Evolutionary conservation across 1,139 yeast genomes (phyloP).

Genomic region (Candida pseudoviswanathii): DNA sequence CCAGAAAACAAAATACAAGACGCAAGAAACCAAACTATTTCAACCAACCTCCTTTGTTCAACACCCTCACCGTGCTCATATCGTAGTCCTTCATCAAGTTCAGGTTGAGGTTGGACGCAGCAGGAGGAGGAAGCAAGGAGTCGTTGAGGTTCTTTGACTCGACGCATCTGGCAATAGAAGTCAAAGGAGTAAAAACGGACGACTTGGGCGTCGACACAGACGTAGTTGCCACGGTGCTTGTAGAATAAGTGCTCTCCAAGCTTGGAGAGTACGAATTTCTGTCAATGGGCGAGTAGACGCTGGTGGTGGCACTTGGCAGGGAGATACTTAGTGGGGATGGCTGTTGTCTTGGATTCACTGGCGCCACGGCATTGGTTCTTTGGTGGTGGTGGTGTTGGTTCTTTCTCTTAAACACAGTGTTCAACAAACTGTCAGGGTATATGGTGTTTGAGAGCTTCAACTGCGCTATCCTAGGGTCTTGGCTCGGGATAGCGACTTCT

Average conservation of each 20-base stretch:
- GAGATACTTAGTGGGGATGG: neutral
- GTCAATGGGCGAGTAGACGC: slow-evolving; percentile 3
- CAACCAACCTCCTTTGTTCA: slow-evolving; percentile 12
- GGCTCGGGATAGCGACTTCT: slow-evolving; percentile 17
- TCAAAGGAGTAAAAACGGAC: neutral
- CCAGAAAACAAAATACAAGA: neutral
- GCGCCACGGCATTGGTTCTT: too few relatives aligned
- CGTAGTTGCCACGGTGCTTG: neutral
- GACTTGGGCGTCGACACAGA: slow-evolving; percentile 2
- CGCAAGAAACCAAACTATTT: slow-evolving; percentile 1
- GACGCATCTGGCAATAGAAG: neutral
- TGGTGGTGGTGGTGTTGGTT: slow-evolving; percentile 5
- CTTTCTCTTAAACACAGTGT: slow-evolving; percentile 4
- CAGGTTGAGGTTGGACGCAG: neutral
- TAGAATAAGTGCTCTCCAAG: slow-evolving; percentile 1
- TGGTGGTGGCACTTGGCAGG: neutral
- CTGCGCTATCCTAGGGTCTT: slow-evolving; percentile 22
- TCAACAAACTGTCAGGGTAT: slow-evolving; percentile 25
- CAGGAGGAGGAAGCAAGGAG: slow-evolving; percentile 3
- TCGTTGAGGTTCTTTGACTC: slow-evolving; percentile 3
- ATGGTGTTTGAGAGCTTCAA: slow-evolving; percentile 21
- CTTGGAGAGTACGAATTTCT: neutral
- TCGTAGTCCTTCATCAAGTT: slow-evolving; percentile 8
- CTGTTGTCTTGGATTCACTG: slow-evolving; percentile 1
- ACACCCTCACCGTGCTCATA: slow-evolving; percentile 8